Evolutionary conservation across 441 rosid species (phyloP).

Genomic region (Metrosideros polymorpha): DNA sequence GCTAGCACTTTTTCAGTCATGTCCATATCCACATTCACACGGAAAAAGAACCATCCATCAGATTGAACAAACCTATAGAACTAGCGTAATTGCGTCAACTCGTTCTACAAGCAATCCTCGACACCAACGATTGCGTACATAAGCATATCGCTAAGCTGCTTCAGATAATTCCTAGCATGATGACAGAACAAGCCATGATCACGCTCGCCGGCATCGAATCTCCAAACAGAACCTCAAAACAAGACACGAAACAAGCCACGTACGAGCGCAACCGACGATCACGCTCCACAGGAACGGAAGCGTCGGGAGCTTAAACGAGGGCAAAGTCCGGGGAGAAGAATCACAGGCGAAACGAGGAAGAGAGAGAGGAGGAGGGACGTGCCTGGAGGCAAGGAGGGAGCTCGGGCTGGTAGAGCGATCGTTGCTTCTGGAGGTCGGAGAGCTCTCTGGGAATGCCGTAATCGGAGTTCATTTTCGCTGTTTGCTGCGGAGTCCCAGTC

Average conservation of each 20-base stretch:
- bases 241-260: no score
- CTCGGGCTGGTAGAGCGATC: slow-evolving; percentile 74
- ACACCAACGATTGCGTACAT: background rate
- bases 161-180: background rate
- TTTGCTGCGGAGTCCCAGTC: background rate
- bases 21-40: background rate
- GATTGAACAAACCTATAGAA: background rate
- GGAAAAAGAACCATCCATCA: background rate
- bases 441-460: slow-evolving; percentile 92
- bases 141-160: background rate
- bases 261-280: background rate
- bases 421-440: slow-evolving; percentile 76
- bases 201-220: background rate
- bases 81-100: background rate
- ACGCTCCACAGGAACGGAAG: background rate
- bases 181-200: background rate
- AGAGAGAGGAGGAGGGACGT: background rate
- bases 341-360: background rate
- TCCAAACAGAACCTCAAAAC: background rate
- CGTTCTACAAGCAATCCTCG: background rate
- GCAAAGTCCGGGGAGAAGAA: background rate
- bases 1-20: background rate
- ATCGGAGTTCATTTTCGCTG: slow-evolving; percentile 79
- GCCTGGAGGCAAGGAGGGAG: slow-evolving; percentile 99
- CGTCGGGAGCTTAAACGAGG: background rate